phyloP scores from a whole-genome alignment of 1,139 yeast genomes.

The Debaryomycetaceae sp. region DNA sequence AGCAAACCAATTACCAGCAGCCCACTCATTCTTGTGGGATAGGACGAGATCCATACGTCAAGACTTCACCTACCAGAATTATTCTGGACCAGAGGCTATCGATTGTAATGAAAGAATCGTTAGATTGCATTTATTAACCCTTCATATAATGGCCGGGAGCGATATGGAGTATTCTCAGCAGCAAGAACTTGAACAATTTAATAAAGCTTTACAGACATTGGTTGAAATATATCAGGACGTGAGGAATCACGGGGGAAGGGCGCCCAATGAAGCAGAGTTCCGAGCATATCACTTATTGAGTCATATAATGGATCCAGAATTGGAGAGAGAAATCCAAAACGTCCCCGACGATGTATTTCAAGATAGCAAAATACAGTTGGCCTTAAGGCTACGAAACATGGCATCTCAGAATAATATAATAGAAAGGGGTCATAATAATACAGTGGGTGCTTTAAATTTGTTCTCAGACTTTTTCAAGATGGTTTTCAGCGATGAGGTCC shows the following conservation, averaged over 20 bases:
- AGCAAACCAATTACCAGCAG: constrained; percentile 67
- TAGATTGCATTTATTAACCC: constrained; percentile 74
- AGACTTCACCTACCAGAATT: constrained; percentile 94
- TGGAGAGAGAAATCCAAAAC: constrained; percentile 71
- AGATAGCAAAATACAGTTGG: constrained; percentile 62
- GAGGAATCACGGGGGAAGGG: constrained; percentile 60
- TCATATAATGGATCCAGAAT: constrained; percentile 79
- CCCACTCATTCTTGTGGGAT: constrained; percentile 96
- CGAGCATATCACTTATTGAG: constrained; percentile 82
- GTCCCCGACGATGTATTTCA: constrained; percentile 58
- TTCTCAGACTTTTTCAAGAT: constrained; percentile 65
- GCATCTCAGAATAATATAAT: constrained; percentile 61
- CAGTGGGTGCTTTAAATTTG: constrained; percentile 61
- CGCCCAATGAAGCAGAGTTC: constrained; percentile 91
- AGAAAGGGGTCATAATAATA: constrained; percentile 53
- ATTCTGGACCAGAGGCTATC: constrained; percentile 88
- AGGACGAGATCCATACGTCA: constrained; percentile 97
- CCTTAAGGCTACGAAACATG: constrained; percentile 64
- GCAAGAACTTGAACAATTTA: constrained; percentile 92
- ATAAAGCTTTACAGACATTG: constrained; percentile 85
- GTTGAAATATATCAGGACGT: constrained; percentile 85
- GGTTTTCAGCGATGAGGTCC: constrained; percentile 48
- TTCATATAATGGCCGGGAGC: constrained; percentile 84
- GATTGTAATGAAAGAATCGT: constrained; percentile 93
- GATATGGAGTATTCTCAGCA: constrained; percentile 84